These are phyloP conservation scores for Astragalus glycyphyllos DNA, from an alignment of 306 rosid species.

Conservation along the genomic window DNA sequence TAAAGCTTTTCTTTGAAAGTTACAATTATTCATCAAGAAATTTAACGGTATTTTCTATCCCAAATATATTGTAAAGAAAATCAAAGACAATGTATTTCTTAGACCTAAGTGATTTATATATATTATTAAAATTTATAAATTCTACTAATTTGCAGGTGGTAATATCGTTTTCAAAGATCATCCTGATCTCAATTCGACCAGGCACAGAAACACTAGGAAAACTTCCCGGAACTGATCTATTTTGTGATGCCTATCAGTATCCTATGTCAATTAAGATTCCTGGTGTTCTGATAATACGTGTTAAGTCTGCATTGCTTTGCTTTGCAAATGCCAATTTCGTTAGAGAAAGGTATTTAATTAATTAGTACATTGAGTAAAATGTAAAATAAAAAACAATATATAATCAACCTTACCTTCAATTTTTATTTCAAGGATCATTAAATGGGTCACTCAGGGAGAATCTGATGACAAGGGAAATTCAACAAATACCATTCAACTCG, in stretches of 20 bases:
- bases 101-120: neutral
- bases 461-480: conserved; percentile 48
- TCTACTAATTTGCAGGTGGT: conserved; percentile 54
- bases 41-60: neutral
- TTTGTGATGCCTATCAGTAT: conserved; percentile 68
- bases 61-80: neutral
- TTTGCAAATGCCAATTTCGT: conserved; percentile 86
- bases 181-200: conserved; percentile 67
- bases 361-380: too few species aligned
- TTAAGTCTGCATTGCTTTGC: conserved; percentile 78
- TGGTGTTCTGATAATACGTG: conserved; percentile 62
- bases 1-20: neutral
- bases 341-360: conserved; percentile 61
- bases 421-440: conserved; percentile 50
- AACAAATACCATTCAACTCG: conserved; percentile 45
- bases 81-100: neutral
- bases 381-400: too few species aligned
- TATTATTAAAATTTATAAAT: neutral
- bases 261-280: conserved; percentile 81
- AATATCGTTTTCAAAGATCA: conserved; percentile 77
- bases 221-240: conserved; percentile 78
- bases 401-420: neutral
- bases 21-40: neutral
- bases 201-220: conserved; percentile 77
- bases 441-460: conserved; percentile 59